Evolutionary conservation across 129 eudicot genomes (phyloP).

Genomic region (Lactuca saligna): DNA sequence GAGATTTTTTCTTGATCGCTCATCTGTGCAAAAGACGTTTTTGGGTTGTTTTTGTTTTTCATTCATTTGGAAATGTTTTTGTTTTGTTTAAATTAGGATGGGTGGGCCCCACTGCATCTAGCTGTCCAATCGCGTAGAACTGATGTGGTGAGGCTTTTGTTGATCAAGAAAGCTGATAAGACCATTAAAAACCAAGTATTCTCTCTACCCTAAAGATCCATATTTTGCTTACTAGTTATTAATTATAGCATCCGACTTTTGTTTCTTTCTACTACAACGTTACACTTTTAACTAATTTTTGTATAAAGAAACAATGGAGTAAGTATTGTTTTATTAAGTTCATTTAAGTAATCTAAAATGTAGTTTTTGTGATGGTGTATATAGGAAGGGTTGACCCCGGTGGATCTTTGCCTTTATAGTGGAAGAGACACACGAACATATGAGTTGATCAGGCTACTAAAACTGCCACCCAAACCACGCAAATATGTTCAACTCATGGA

Average conservation of each 20-base stretch:
- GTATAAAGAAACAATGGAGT: no score
- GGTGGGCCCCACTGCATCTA: conserved; percentile 96
- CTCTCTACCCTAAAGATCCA: neutral
- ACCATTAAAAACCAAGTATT: conserved; percentile 65
- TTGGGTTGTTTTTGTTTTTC: no score
- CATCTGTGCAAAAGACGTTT: no score
- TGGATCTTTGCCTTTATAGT: conserved; percentile 81
- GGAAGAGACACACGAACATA: conserved; percentile 75
- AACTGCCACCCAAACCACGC: conserved; percentile 47
- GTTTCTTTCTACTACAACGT: no score
- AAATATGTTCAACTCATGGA: conserved; percentile 28
- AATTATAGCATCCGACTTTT: no score
- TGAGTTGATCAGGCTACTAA: conserved; percentile 72
- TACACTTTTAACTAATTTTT: no score
- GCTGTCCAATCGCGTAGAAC: conserved; percentile 95
- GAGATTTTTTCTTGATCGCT: no score
- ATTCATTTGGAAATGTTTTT: no score
- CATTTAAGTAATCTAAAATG: neutral
- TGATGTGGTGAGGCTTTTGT: conserved; percentile 78
- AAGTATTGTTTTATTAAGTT: no score
- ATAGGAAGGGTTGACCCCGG: conserved; percentile 89
- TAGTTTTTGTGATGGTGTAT: conserved; percentile 13
- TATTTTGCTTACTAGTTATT: no score
- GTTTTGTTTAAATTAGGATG: conserved; percentile 51
- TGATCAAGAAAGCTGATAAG: conserved; percentile 85